Base-by-base conservation (phyloP, 805 yeast species). In the Candida cerambycidarum region DNA sequence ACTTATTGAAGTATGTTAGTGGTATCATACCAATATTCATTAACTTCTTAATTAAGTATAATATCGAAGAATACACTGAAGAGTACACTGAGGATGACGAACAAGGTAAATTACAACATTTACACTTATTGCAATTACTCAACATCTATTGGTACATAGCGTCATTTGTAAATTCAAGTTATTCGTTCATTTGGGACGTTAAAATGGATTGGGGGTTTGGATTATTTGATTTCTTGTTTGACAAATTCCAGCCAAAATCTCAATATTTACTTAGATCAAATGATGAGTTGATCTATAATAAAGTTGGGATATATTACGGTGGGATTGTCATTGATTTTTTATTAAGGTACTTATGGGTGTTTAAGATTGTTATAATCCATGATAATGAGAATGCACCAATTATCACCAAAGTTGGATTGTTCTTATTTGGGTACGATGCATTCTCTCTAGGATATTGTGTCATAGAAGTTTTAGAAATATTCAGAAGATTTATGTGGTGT, bases 401-500 rank as follows among this genome's bases (percentile, higher is more conserved):
- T 18, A 34, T 56, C 5, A 47, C 47, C 31, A 45, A 50, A 25
- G 50, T 61, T 17, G 56, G 63, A 7, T 53, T 58, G 5, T 63
- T 61, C 40, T 54, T 70, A 38, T 70, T 67, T 46, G 73, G 71
- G 3, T 60, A 62, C 44, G 69, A 67, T 51, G 61, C 60, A 18
- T 62, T 64, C 17, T 71, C 77, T 17, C 61, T 72, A 19, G 90
- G 93, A 1, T 75, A 81, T 43, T 83, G 85, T 48, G 62, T 77
- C 9, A 66, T 88, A 42, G 93, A 90, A 55, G 51, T 79, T 3
- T 62, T 90, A 41, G 99, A 93, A 59, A 69, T 93, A 5, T 51
- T 83, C 7, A 75, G 99, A 64, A 76, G 99, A 57, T 87, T 90
- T 80, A 63, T 89, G 39, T 93, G 99, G 99, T 79, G 89, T 32